These are phyloP conservation scores for Thelephora aurantiotincta DNA, from an alignment of 768 basidiomycete genomes.

Conservation along the genomic window DNA sequence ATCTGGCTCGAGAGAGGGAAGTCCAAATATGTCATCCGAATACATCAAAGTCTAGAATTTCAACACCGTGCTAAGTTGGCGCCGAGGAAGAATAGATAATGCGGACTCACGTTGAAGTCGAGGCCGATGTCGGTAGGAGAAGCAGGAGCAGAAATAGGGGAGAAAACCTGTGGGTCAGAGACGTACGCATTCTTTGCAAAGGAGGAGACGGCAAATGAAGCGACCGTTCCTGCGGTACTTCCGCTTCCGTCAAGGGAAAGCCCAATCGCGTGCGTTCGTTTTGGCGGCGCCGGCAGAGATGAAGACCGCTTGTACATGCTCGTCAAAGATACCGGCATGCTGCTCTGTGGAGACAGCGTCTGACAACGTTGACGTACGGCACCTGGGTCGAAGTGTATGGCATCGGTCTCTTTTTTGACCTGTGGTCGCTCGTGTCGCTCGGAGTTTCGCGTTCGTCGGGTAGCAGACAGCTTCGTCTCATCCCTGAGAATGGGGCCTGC, in stretches of 20 bases:
- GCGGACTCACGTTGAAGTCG: neutral
- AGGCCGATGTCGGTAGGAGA: neutral
- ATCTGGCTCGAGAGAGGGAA: constrained; percentile 5
- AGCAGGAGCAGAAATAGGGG: neutral
- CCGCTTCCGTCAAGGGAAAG: constrained; percentile 6
- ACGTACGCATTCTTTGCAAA: neutral
- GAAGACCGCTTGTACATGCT: constrained; percentile 54
- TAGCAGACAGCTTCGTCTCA: constrained; percentile 11
- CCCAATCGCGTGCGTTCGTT: constrained; percentile 6
- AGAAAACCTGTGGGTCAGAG: neutral
- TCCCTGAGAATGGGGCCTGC: constrained; percentile 12
- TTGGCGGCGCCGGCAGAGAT: constrained; percentile 33
- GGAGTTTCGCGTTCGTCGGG: constrained; percentile 2
- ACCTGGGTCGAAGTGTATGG: neutral
- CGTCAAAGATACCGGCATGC: constrained; percentile 38
- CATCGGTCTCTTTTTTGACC: neutral
- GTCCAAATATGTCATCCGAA: constrained; percentile 3
- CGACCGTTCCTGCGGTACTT: constrained; percentile 4
- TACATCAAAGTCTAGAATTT: neutral
- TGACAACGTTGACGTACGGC: constrained; percentile 2
- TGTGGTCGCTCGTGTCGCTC: neutral
- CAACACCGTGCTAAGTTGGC: neutral
- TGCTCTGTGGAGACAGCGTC: constrained; percentile 11
- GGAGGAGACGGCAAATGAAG: constrained; percentile 1
- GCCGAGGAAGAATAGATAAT: neutral